Base-by-base conservation (phyloP, 2,329 filamentous ascomycete species). In the Torrubiella hemipterigena region DNA sequence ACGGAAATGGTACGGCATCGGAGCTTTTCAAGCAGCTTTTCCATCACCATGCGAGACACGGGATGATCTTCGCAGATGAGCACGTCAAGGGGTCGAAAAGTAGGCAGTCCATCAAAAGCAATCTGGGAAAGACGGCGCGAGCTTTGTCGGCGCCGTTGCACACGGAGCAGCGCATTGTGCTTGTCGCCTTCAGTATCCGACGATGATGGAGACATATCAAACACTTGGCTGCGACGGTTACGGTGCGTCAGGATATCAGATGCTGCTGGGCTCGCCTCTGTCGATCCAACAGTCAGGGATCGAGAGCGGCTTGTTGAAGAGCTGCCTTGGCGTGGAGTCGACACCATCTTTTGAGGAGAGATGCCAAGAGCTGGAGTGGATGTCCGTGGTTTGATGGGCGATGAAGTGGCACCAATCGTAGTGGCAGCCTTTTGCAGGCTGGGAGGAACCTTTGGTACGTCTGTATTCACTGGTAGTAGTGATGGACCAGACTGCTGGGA, bases 61-160 rank as follows among this genome's bases (percentile, higher is more conserved):
- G 91, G 91, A 52, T 98, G 91, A 47, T 98, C 91, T 58, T 98
- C 91, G 51, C 91, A 96, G 31, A 98, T 93, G 31, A 98, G 66
- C 6, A 98, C 81, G 54, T 98, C 91, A 31, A 98, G 59, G 3
- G 91, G 86, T 18, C 91, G 73, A 58, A 95, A 98, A 21, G 78
- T 72, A 3, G 91, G 91, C 0, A 81, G 81, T 32, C 89, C 86
- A 24, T 81, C 72, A 22, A 93, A 66, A 30, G 79, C 87, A 47
- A 96, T 87, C 47, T 93, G 86, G 0, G 91, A 98, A 49, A 96
- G 71, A 30, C 91, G 76, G 14, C 91, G 71, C n/a, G 89, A 93
- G 53, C 87, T 95, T 52, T 96, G 89, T n/a, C 91, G 77, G 8
- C 89, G 79, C 21, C 89, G 72, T 50, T 98, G 91, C 4, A 98